Base-by-base conservation (phyloP, 2,329 filamentous ascomycete genomes). In the Ceratocystis huliohia region DNA sequence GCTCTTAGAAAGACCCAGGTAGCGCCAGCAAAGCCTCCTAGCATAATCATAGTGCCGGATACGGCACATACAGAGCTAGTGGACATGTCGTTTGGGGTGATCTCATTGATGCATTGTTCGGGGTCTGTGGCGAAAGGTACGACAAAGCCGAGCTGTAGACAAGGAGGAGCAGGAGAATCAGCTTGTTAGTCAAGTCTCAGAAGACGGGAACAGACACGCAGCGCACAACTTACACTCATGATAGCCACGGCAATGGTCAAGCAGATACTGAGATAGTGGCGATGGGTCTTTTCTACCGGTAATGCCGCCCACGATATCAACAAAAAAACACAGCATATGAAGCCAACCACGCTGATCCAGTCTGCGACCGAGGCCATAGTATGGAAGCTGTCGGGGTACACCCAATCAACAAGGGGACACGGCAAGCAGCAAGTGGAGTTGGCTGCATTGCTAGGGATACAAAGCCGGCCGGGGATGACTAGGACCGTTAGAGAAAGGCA, bases 1-100 rank as follows among this genome's bases (percentile, higher is more conserved):
- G 93, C 89, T 69, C 94, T 86, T 68, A 96, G 82, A 74, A 96
- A 96, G 69, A 92, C 85, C 93, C 94, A 99, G 75, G 96, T 86
- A 41, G 91, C 84, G 59, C 87, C 89, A 37, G 85, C 83, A 82
- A 92, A 89, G 56, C 92, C 94, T 65, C 94, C 94, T 37, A 92
- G 83, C 63, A 97, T 82, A 63, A 99, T 78, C 70, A 96, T 87
- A 1, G 91, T 83, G 8, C 94, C 94, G 0, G 92, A 96, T 68
- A 91, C 88, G 4, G 91, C 94, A 74, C 94, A 99, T 3, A 90
- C 85, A 30, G 86, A 78, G 72, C 84, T 89, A 1, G 87, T 88
- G 70, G 86, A 82, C 92, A 97, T 96, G 73, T 92, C 89, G 73
- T 97, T 86, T 0, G 94, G 94, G 0, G 94, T 99, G 72, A 99